Base-by-base conservation (phyloP, 352 stramenopile species). In the Globisporangium iwayamae region DNA sequence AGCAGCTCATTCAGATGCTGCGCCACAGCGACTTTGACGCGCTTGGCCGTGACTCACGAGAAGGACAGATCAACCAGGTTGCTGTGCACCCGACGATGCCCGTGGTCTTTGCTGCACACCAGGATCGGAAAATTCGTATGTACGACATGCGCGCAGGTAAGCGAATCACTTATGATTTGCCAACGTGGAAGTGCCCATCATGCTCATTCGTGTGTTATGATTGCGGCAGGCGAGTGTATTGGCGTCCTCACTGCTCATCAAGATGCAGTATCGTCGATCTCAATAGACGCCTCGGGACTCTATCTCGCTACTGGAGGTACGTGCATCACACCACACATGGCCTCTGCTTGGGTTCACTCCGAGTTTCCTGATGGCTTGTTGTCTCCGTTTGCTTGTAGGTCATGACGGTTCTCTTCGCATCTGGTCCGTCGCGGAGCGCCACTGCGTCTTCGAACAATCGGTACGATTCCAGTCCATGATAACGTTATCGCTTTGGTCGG, bases 391-490 rank as follows among this genome's bases (percentile, higher is more conserved):
- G 11, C 28, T 2, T 53, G 16, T 61, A 91, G 85, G 87, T 14
- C 87, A 96, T 62, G 87, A 96, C 66, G 85, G 87, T 20, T 93
- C 87, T 9, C 74, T 96, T 55, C 83, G 87, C 34, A 79, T 96
- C 47, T 96, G 87, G 87, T 91, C 83, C 0, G 77, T 94, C 8
- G 73, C 75, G 8, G 87, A 96, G 60, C 83, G 87, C 5, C 84
- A 91, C 70, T 96, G 87, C 70, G 79, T 96, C 38, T 93, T 93
- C 69, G 87, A 96, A 62, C 83, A 93, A 78, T 75, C 81, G 71
- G 85, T 92, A 67, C 36, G 72, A 25, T n/a, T 3, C 5, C 22
- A 41, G 16, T 9, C 14, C n/a, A 25, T 20, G 16, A 20, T 4
- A 34, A 18, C 36, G 18, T 11, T 46, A 3, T 20, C 47, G 9